Base-by-base conservation (phyloP, 371 early-diverging fungal genomes). In the Mortierella sp. region DNA sequence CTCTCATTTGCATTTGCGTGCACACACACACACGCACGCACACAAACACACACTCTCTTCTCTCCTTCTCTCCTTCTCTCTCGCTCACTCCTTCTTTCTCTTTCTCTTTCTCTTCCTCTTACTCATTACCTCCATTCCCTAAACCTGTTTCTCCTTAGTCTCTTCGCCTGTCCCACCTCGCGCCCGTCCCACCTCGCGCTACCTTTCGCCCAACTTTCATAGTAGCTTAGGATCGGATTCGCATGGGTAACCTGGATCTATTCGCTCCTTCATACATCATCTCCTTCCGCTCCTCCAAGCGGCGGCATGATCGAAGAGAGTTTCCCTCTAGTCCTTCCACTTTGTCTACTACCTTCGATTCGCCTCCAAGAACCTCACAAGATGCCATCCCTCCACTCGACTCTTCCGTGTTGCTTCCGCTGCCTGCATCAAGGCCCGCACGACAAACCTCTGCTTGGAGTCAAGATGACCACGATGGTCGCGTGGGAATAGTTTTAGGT, bases 231-330 rank as follows among this genome's bases (percentile, higher is more conserved):
- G 19, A 26, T 21, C 16, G 15, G 16, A 9, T 4, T 29, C 15
- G 28, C 43, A 70, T 70, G 70, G 51, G 53, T 47, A 44, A 52
- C 16, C 43, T 52, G 48, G 70, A 64, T 16, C 61, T 62, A 28
- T 25, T 62, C 18, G 29, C 53, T 29, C 53, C 64, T 16, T 64
- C 70, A 15, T 70, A 70, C 45, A 70, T 70, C 47, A 64, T 60
- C 44, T 70, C 70, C n/a, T 70, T 70, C 60, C 70, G 70, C n/a
- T 58, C 70, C 25, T 60, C 56, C 25, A 59, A 55, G 48, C 51
- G 62, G 25, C 37, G 9, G 37, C 37, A 37, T 37, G 37, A 37
- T 37, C 37, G 37, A 3, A 37, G 37, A 37, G 37, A 37, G 37
- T 37, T 16, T 30, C 18, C 62, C 43, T 28, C 68, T 48, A 6